Base-by-base conservation (phyloP, 495 filamentous ascomycete species). In the Xylaria scruposa region DNA sequence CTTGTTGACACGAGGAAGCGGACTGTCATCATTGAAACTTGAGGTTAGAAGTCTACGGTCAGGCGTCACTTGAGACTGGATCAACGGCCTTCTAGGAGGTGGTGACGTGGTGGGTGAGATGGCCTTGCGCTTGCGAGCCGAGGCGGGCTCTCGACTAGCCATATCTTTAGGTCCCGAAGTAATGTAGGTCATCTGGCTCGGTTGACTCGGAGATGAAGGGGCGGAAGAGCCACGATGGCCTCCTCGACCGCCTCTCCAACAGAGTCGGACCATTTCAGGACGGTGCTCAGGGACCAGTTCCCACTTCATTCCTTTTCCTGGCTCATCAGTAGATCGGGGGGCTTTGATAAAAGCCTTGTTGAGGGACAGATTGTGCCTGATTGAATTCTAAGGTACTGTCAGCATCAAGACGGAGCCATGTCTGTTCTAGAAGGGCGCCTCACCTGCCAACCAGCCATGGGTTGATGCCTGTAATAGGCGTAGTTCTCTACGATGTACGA, bases 261-360 rank as follows among this genome's bases (percentile, higher is more conserved):
- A 83, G 29, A 75, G 80, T 54, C 80, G 81, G 10, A 84, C 76
- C 85, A 89, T 87, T 60, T 97, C 93, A 7, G 97, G 92, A 36
- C 92, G 91, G 53, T 90, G 83, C 65, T 94, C 93, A 1, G 90
- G 88, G 2, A 93, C 90, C 77, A 99, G 92, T 80, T 92, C 90
- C 96, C 96, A 99, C 78, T 98, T 97, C 95, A 97, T 97, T 31
- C 96, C 96, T 82, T 99, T 99, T 3, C 96, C 96, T 2, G 96
- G 96, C 77, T 99, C 97, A 75, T 99, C 93, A 0, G 94, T 96
- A 6, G 92, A 88, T 46, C 96, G 91, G 31, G 97, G 91, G 6
- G 97, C 91, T 79, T 98, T 98, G 72, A 92, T 89, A 79, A 99
- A 99, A 0, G 90, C 88, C 80, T 97, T 95, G 77, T 97, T 97